Conservation (phyloP, 2,329 filamentous ascomycete species). For the Bimuria novae-zelandiae region DNA sequence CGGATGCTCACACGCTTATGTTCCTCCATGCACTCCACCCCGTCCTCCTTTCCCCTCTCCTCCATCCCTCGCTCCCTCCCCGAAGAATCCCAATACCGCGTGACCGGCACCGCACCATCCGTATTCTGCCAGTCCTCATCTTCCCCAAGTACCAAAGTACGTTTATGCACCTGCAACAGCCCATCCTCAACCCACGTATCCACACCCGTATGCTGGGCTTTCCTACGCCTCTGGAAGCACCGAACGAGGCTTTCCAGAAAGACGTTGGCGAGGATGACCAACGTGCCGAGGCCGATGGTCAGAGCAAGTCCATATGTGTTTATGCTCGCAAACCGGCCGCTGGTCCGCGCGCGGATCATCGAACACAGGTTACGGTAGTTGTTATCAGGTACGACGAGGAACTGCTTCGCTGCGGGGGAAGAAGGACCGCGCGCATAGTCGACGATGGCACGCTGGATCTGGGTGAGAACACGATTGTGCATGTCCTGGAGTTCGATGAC, state of each 20-base stretch:
- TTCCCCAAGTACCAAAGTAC: background rate
- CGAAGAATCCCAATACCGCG: background rate
- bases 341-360: conserved; percentile 9
- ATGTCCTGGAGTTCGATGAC: conserved; percentile 33
- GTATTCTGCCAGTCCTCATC: background rate
- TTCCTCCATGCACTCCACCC: background rate
- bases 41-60: background rate
- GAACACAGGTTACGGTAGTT: conserved; percentile 1
- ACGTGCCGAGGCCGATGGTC: conserved; percentile 4
- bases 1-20: background rate
- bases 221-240: conserved; percentile 2
- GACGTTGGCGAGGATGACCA: conserved; percentile 8
- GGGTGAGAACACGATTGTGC: conserved; percentile 30
- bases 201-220: conserved; percentile 1
- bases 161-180: conserved; percentile 6
- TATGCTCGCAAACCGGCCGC: conserved; percentile 5
- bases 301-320: conserved; percentile 9
- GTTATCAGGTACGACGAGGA: conserved; percentile 6
- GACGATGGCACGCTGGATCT: conserved; percentile 24
- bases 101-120: background rate
- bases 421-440: conserved; percentile 9
- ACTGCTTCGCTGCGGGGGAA: background rate
- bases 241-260: conserved; percentile 2
- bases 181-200: conserved; percentile 10
- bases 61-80: background rate